Evolutionary conservation across 1,284 basidiomycete species (phyloP).

Genomic region (Pulveroboletus sp.): DNA sequence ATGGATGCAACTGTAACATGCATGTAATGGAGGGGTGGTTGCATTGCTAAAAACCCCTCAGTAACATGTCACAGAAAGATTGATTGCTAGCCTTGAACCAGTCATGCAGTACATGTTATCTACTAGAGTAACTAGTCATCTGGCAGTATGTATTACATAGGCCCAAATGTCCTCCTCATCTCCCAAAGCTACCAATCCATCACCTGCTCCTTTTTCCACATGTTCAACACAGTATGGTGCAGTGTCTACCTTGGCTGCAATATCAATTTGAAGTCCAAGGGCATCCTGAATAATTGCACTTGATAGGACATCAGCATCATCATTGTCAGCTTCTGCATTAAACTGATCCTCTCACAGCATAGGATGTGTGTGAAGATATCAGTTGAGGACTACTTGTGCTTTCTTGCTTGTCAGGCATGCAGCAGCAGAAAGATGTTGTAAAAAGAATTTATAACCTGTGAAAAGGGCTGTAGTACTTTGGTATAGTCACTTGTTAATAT

Average conservation of each 20-base stretch:
- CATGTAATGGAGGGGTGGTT: neutral
- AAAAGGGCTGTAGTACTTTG: too few relatives aligned
- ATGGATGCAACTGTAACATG: neutral
- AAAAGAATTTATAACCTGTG: too few relatives aligned
- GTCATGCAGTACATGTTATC: neutral
- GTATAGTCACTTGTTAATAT: too few relatives aligned
- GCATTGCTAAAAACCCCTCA: neutral
- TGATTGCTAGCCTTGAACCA: neutral
- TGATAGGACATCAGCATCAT: slow-evolving; percentile 6
- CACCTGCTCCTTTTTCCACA: neutral
- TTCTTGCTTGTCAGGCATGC: too few relatives aligned
- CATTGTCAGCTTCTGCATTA: too few relatives aligned
- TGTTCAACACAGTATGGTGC: neutral
- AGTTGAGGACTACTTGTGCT: too few relatives aligned
- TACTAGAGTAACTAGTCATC: neutral
- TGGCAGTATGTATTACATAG: neutral
- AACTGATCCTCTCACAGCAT: too few relatives aligned
- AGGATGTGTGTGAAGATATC: too few relatives aligned
- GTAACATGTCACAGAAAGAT: neutral
- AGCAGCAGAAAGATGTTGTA: too few relatives aligned
- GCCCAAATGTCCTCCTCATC: slow-evolving; percentile 7
- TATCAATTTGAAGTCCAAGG: neutral
- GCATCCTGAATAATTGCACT: slow-evolving; percentile 2
- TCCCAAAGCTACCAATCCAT: neutral
- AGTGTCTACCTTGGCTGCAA: neutral